phyloP scores from a whole-genome alignment of 495 filamentous ascomycete genomes.

The Podospora anserina region DNA sequence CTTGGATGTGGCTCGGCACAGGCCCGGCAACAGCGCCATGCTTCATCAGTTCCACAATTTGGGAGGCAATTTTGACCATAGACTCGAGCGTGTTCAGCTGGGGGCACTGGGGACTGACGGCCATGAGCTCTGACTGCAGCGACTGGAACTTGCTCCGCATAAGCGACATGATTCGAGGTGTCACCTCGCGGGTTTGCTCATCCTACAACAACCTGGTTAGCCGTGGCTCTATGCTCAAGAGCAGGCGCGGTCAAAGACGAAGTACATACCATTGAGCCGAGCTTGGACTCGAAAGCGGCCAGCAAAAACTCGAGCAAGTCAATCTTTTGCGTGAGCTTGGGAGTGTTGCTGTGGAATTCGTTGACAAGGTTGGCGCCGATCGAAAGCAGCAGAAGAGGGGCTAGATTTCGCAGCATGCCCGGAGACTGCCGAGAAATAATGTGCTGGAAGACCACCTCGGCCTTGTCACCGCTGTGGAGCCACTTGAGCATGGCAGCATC shows the following conservation, averaged over 20 bases:
- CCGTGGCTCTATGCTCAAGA: background rate
- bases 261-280: slow-evolving; percentile 48
- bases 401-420: slow-evolving; percentile 64
- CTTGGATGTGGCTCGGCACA: background rate
- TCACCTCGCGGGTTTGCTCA: slow-evolving; percentile 69
- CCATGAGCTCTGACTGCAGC: slow-evolving; percentile 65
- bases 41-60: slow-evolving; percentile 25
- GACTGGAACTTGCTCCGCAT: slow-evolving; percentile 67
- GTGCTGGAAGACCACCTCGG: slow-evolving; percentile 76
- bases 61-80: slow-evolving; percentile 38
- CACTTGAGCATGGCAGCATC: slow-evolving; percentile 72
- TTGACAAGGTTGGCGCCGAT: slow-evolving; percentile 77
- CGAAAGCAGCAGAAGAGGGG: slow-evolving; percentile 75
- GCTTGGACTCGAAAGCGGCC: slow-evolving; percentile 40
- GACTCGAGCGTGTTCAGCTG: slow-evolving; percentile 61
- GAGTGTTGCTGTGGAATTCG: slow-evolving; percentile 56
- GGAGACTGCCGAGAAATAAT: slow-evolving; percentile 75
- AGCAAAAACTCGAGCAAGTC: slow-evolving; percentile 76
- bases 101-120: slow-evolving; percentile 58
- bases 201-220: slow-evolving; percentile 52
- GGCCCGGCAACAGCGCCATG: slow-evolving; percentile 16
- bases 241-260: no score
- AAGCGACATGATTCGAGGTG: slow-evolving; percentile 67
- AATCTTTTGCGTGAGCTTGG: slow-evolving; percentile 56
- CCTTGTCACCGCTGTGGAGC: slow-evolving; percentile 72